Evolutionary conservation across 768 basidiomycete genomes (phyloP).

Genomic region (Lactarius tabidus): DNA sequence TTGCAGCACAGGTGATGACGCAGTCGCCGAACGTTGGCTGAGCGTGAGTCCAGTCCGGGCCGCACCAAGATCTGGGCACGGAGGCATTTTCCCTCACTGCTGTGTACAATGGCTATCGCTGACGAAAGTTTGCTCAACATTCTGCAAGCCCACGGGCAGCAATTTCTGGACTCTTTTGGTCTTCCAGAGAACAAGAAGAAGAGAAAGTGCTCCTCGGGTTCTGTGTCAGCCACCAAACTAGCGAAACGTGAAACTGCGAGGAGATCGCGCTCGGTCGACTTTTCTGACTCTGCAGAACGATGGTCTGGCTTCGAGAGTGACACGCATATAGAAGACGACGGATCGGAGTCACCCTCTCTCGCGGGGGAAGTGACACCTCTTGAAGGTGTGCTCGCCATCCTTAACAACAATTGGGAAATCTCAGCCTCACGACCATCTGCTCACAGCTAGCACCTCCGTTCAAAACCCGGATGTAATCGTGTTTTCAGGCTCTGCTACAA

Average conservation of each 20-base stretch:
- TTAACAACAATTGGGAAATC: not conserved
- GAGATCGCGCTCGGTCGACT: not conserved
- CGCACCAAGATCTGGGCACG: too few relatives aligned
- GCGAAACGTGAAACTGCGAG: constrained; percentile 3
- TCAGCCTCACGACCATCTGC: constrained; percentile 38
- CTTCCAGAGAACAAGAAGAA: constrained; percentile 28
- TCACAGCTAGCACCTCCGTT: constrained; percentile 34
- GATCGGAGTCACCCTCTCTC: constrained; percentile 10
- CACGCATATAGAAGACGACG: constrained; percentile 10
- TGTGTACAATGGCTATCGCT: constrained; percentile 27
- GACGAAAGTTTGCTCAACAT: constrained; percentile 36
- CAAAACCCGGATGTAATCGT: constrained; percentile 49
- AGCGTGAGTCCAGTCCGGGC: not conserved
- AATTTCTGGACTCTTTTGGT: constrained; percentile 43
- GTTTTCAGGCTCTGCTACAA: constrained; percentile 42
- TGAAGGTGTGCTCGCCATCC: constrained; percentile 14
- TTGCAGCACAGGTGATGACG: too few relatives aligned
- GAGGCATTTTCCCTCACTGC: too few relatives aligned
- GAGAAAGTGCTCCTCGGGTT: constrained; percentile 6
- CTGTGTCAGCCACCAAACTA: constrained; percentile 5
- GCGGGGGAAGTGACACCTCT: not conserved
- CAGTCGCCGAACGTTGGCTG: not conserved
- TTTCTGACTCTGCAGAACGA: constrained; percentile 34
- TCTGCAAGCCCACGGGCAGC: constrained; percentile 45
- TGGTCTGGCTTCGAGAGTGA: constrained; percentile 38